Percentiles rank a stretch among this genome's conserved stretches.
Conservation (phyloP, 495 filamentous ascomycete genomes). For the Alectoria sarmentosa region DNA sequence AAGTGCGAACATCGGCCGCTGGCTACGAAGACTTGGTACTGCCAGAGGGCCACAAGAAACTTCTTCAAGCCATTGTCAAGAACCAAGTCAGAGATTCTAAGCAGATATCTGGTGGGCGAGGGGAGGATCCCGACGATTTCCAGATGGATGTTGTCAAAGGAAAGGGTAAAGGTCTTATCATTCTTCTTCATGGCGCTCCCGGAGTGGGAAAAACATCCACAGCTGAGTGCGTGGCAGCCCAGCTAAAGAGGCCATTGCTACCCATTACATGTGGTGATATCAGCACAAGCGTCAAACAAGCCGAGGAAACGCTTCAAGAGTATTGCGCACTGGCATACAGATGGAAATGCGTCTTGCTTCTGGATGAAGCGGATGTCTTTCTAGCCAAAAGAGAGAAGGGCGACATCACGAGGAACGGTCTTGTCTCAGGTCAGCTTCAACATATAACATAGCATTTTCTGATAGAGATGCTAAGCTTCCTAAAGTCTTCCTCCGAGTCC, state of each 20-base stretch:
- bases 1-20: neutral
- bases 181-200: slow-evolving; percentile 47
- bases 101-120: neutral
- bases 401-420: slow-evolving; percentile 26
- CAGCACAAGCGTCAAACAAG: slow-evolving; percentile 12
- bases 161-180: slow-evolving; percentile 41
- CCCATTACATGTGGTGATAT: slow-evolving; percentile 28
- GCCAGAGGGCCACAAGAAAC: slow-evolving; percentile 1
- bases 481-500: slow-evolving; percentile 41
- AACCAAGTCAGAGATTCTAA: neutral
- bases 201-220: slow-evolving; percentile 39
- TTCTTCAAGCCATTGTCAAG: slow-evolving; percentile 11
- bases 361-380: slow-evolving; percentile 67
- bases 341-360: slow-evolving; percentile 39
- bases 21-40: slow-evolving; percentile 5
- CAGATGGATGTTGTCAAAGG: slow-evolving; percentile 28
- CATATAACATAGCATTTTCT: neutral
- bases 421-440: slow-evolving; percentile 18
- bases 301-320: slow-evolving; percentile 34
- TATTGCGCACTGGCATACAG: slow-evolving; percentile 28
- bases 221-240: slow-evolving; percentile 34
- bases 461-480: neutral
- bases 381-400: slow-evolving; percentile 44
- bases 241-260: slow-evolving; percentile 28
- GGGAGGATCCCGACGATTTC: neutral